Base-by-base conservation (phyloP, 371 early-diverging fungal species). In the Apophysomyces variabilis region DNA sequence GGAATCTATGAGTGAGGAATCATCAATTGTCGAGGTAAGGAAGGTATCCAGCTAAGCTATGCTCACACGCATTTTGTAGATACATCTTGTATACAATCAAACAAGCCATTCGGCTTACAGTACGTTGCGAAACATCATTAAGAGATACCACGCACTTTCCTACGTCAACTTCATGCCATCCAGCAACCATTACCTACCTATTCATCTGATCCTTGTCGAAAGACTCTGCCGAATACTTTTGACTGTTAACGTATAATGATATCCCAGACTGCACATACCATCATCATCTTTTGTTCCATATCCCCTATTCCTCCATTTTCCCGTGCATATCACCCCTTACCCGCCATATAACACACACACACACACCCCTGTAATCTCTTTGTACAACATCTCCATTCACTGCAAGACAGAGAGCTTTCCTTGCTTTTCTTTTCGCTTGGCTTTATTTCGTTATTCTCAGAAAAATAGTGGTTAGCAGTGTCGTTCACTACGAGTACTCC, bases 101-200 rank as follows among this genome's bases (percentile, higher is more conserved):
- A 78, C 80, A 11, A 57, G 58, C 16, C 79, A 77, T 69, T 77
- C 78, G 35, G 72, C 77, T n/a, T 78, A 80, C 64, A 78, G 73
- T 38, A 71, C 79, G 1, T 36, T 86, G 36, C 79, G 88, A 11
- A 84, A 86, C 61, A 85, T 85, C 57, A 73, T 87, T 66, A 85
- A 84, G 61, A 84, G 78, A 61, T 86, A 82, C 54, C 83, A 87
- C 62, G 83, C 86, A 32, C 64, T 87, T 11, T 86, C 88, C 12
- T 82, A 74, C 64, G 71, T 87, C 37, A 82, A 80, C 36, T 61
- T 78, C 38, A 75, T 82, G 50, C 83, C 88, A 7, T 85, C 83
- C 8, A 76, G 73, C 36, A 75, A 74, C 9, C 84, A 84, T 54
- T 80, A 83, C 58, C 64, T 87, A 57, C 88, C 88, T n/a, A 67